These are phyloP conservation scores for Eucalyptus sideroxylon DNA, from an alignment of 345 rosid genomes.

Conservation along the genomic window DNA sequence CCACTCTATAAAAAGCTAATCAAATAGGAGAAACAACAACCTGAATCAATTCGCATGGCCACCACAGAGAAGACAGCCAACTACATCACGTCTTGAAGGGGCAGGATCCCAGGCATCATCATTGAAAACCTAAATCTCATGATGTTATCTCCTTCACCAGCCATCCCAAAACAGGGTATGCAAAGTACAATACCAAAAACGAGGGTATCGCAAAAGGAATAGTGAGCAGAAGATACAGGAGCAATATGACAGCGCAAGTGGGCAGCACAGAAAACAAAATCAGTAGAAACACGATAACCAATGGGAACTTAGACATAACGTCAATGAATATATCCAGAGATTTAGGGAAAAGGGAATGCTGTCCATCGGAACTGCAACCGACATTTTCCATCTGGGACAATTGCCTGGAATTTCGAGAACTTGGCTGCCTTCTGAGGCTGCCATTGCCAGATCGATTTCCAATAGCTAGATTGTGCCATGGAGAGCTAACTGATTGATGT, in stretches of 20 bases:
- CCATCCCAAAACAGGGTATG: conserved; percentile 22
- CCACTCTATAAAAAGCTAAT: not conserved
- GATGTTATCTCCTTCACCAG: conserved; percentile 18
- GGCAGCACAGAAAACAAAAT: conserved; percentile 24
- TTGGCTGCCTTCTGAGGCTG: not conserved
- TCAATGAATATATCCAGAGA: conserved; percentile 18
- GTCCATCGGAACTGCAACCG: not conserved
- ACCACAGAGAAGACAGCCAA: not conserved
- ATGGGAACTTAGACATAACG: conserved; percentile 18
- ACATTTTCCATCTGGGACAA: not conserved
- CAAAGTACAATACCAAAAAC: conserved; percentile 20
- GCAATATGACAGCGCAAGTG: conserved; percentile 16
- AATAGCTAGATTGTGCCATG: not conserved
- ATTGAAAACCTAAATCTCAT: not conserved
- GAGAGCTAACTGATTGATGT: not conserved
- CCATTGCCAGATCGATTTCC: not conserved
- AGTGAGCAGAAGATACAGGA: conserved; percentile 19
- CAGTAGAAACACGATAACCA: conserved; percentile 17
- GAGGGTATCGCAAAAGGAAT: conserved; percentile 24
- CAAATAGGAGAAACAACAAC: not conserved
- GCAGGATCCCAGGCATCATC: not conserved
- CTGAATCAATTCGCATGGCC: not conserved
- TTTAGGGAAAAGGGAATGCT: conserved; percentile 3
- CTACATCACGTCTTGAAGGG: not conserved
- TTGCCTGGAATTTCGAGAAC: not conserved